A percentile compares a stretch with the other conserved stretches of the same genome.
These are phyloP conservation scores for Dothistroma septosporum DNA, from an alignment of 2,329 filamentous ascomycete species.

Conservation along the genomic window DNA sequence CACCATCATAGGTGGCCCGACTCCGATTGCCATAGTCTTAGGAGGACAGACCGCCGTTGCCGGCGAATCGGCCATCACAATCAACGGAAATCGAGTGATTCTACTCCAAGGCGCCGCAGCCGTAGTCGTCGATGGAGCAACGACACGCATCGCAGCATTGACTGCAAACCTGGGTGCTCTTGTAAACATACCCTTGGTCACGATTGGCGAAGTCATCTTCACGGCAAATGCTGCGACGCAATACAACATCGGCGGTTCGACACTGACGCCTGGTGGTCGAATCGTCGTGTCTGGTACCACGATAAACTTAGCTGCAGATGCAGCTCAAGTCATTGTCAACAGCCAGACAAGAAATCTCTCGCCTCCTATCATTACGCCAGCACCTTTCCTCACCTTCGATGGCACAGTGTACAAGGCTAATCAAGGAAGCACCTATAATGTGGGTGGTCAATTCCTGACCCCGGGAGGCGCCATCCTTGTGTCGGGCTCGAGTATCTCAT, in stretches of 20 bases:
- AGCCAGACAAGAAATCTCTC: constrained; percentile 36
- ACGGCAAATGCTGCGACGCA: constrained; percentile 47
- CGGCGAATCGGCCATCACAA: constrained; percentile 28
- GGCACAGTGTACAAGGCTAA: constrained; percentile 31
- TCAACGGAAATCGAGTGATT: constrained; percentile 35
- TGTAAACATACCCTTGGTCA: constrained; percentile 35
- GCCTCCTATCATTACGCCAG: constrained; percentile 30
- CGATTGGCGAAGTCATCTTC: constrained; percentile 38
- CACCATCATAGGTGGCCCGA: constrained; percentile 9
- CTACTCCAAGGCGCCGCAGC: constrained; percentile 36
- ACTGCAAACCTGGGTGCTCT: constrained; percentile 11
- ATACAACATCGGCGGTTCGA: constrained; percentile 40
- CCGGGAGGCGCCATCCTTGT: constrained; percentile 38
- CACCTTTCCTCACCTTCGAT: constrained; percentile 30
- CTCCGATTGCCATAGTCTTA: constrained; percentile 24
- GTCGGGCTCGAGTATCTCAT: constrained; percentile 39
- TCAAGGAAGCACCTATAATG: constrained; percentile 33
- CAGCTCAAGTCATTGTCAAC: constrained; percentile 40
- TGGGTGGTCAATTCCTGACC: constrained; percentile 12
- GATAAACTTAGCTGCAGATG: constrained; percentile 40
- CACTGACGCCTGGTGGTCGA: constrained; percentile 36
- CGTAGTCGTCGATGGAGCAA: constrained; percentile 34
- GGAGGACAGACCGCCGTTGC: constrained; percentile 27
- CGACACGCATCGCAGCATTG: constrained; percentile 13
- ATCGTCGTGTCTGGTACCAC: constrained; percentile 38